Base-by-base conservation (phyloP, 1,139 yeast species). In the Yamadazyma jaroonii region DNA sequence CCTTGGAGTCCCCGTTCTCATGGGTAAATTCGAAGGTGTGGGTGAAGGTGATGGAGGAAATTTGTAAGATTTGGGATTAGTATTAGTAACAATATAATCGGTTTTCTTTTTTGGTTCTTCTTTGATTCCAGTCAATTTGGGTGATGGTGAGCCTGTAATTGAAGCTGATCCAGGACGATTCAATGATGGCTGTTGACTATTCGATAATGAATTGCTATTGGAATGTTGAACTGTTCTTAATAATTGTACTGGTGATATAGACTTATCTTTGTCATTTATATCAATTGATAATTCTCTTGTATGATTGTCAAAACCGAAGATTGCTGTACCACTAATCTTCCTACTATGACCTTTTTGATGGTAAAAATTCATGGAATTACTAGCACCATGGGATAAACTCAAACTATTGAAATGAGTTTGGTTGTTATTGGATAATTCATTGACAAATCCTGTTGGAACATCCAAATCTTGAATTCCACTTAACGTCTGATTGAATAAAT, bases 271-370 rank as follows among this genome's bases (percentile, higher is more conserved):
- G 8, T 24, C 26, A 4, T 60, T 53, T 6, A 65, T 36, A 1
- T 78, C 78, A n/a, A 75, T 58, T 1, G 78, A 70, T 17, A 78
- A 53, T 23, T 72, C 79, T 37, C 75, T 66, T 44, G 68, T 74
- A 52, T 79, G 84, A 36, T 72, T 75, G 2, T 67, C 59, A 46
- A 74, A 79, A 0, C 85, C 85, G 53, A 79, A 79, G 27, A 79
- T 79, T 6, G 84, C 84, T 1, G 85, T 79, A 7, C 84, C 85
- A 57, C 82, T 76, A 24, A 59, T 55, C 42, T 67, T 66, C 34
- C 75, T 52, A 34, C 62, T 52, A 41, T 70, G 76, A 25, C 37
- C 48, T 8, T 44, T 44, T 21, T 39, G 37, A 25, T 37, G 40
- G 30, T 46, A 45, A 26, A 38, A 43, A 36, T 40, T 38, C 31